Evolutionary conservation across 1,284 basidiomycete genomes (phyloP).

Genomic region (Pascua guehoae): DNA sequence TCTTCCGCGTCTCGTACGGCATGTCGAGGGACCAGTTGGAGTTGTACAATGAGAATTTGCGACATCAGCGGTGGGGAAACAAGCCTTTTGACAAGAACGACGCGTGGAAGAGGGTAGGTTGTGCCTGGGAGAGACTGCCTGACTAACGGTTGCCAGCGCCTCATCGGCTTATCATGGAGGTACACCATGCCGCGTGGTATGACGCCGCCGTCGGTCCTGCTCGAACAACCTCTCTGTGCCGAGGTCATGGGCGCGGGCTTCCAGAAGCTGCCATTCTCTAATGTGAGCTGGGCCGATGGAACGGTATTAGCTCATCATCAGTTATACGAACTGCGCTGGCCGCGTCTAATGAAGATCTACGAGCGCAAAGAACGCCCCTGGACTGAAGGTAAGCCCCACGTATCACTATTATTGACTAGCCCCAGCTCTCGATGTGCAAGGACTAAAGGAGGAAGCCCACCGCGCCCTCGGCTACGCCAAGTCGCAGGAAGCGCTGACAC

Average conservation of each 20-base stretch:
- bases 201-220: slow-evolving; percentile 58
- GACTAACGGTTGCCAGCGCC: slow-evolving; percentile 14
- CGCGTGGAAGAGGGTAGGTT: slow-evolving; percentile 35
- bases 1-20: slow-evolving; percentile 73
- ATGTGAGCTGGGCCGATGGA: slow-evolving; percentile 52
- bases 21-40: slow-evolving; percentile 63
- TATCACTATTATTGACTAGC: neutral
- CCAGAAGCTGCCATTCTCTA: slow-evolving; percentile 59
- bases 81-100: slow-evolving; percentile 37
- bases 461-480: slow-evolving; percentile 29
- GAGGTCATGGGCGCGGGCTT: slow-evolving; percentile 79
- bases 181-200: slow-evolving; percentile 56
- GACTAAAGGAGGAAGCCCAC: slow-evolving; percentile 25
- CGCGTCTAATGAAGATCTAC: slow-evolving; percentile 66
- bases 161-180: slow-evolving; percentile 55
- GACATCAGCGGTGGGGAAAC: slow-evolving; percentile 47
- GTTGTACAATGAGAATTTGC: slow-evolving; percentile 63
- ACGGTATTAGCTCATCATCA: slow-evolving; percentile 36
- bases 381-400: slow-evolving; percentile 51
- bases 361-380: slow-evolving; percentile 61
- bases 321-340: slow-evolving; percentile 79
- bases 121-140: neutral
- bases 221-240: slow-evolving; percentile 62
- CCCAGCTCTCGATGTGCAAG: slow-evolving; percentile 20
- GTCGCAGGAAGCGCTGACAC: slow-evolving; percentile 1